Evolutionary conservation across 1,139 yeast genomes (phyloP), one percentile per base, ranked within the genome.

Genomic region (Geotrichum bryndzae): DNA sequence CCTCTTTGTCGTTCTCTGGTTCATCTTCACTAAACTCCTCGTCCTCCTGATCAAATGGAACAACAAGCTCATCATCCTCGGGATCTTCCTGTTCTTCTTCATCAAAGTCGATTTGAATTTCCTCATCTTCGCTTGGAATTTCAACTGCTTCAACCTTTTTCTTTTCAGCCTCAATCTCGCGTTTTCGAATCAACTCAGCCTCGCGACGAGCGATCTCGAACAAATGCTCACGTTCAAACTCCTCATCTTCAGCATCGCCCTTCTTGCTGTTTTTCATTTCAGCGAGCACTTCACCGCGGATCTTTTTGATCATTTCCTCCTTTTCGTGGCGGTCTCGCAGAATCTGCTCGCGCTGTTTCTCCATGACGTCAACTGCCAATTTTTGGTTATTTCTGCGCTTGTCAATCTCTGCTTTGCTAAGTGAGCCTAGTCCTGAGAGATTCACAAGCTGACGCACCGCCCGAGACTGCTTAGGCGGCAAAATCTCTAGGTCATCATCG

Each of bases 161-260:
- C 69, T 67, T 72, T 0, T 67, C 71, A 45, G 66, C 71, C 6
- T 66, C 74, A 18, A 63, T 67, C n/a, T 62, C 69, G 11, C 41
- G 77, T 82, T 63, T 55, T 46, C 74, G 64, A 27, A 74, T 56
- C 45, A 68, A 70, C 53, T 69, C 76, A 7, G 75, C 78, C 46
- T 67, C 65, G 15, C 70, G 65, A 45, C 72, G 67, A 69, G 87
- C 92, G 63, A 83, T 79, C 66, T 87, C 90, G 66, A 87, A 76
- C 55, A 87, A 75, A n/a, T 76, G 73, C 63, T 80, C 84, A 2
- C 80, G 78, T 48, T 76, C 71, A 53, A 71, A 71, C 15, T 70
- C 71, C 53, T 73, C 75, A 59, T 71, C 68, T 38, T 66, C 67
- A 50, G 63, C 67, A 58, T 74, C 48, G 8, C 48, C 23, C 5